Evolutionary conservation across 352 stramenopile species (phyloP).

Genomic region (Globisporangium alternatum): DNA sequence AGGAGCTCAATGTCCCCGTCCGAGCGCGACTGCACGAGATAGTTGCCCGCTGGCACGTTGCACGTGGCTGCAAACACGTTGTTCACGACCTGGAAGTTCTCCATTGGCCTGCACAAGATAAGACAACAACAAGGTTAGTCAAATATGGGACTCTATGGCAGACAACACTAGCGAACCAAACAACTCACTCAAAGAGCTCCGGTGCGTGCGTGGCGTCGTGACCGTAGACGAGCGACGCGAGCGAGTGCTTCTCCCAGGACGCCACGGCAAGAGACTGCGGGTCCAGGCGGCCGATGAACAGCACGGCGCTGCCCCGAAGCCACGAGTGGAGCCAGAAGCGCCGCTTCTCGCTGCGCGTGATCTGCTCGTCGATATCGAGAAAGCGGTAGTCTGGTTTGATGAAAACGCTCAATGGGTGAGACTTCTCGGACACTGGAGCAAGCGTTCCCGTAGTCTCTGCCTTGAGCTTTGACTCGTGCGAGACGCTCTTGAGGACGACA

Average conservation of each 20-base stretch:
- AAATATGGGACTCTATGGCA: background rate
- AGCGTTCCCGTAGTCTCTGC: background rate
- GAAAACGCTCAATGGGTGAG: constrained; percentile 50
- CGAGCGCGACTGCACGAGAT: constrained; percentile 26
- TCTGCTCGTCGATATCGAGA: constrained; percentile 47
- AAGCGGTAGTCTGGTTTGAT: constrained; percentile 67
- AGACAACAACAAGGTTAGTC: background rate
- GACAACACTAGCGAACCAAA: background rate
- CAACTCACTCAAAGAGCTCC: constrained; percentile 61
- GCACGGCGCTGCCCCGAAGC: constrained; percentile 54
- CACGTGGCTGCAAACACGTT: constrained; percentile 26
- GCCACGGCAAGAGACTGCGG: constrained; percentile 28
- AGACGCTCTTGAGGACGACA: constrained; percentile 5
- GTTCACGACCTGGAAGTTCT: constrained; percentile 36
- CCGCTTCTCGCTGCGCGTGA: constrained; percentile 57
- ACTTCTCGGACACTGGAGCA: constrained; percentile 1
- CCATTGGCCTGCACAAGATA: constrained; percentile 23
- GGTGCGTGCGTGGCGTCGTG: constrained; percentile 26
- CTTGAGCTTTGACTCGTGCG: background rate
- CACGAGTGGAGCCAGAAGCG: constrained; percentile 78
- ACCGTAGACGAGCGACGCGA: constrained; percentile 43
- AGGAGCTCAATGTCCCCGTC: constrained; percentile 15
- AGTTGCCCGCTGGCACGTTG: constrained; percentile 36
- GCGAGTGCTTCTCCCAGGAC: constrained; percentile 48
- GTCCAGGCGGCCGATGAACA: constrained; percentile 50